Base-by-base conservation (phyloP, 2,329 filamentous ascomycete genomes). In the Talaromyces sp. region DNA sequence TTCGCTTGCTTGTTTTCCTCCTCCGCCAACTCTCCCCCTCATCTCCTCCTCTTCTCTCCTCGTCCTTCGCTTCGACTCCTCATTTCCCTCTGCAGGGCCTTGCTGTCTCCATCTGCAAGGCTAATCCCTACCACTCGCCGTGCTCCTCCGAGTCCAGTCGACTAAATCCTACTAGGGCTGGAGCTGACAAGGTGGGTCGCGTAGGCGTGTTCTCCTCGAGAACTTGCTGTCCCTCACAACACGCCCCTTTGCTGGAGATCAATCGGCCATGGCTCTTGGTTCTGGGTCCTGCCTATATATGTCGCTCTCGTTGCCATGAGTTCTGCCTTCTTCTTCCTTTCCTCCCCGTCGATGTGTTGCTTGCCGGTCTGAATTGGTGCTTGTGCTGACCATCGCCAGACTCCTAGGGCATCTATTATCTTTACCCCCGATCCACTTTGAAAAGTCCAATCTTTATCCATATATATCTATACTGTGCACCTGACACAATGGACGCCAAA, bases 91-190 rank as follows among this genome's bases (percentile, higher is more conserved):
- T 57, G 14, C 38, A 35, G 27, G 35, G 43, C 60, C 60, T 55
- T 55, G 29, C 55, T 35, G 56, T 58, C 27, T n/a, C 56, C 53
- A 38, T 24, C 60, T 62, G 60, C 60, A 62, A 62, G 60, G 60
- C 55, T 26, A 58, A 4, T 58, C 50, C 29, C 24, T 24, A 53
- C 49, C 50, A 35, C 43, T 51, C 58, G 27, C 31, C n/a, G 26
- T n/a, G 24, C 27, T 52, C 13, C 24, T 32, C 32, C 19, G 27
- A 51, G 43, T 26, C 35, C 35, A 38, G 13, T 43, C 17, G 14
- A 43, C 19, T 19, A 9, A 19, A 11, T 4, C 17, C 17, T 21
- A 24, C 43, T 46, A 46, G 11, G 27, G 31, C 21, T 49, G 13
- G 50, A 60, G 43, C 43, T 46, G 43, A 14, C 14, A 46, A 46